phyloP scores from a whole-genome alignment of 2,329 filamentous ascomycete genomes.

The Chalara sp. region DNA sequence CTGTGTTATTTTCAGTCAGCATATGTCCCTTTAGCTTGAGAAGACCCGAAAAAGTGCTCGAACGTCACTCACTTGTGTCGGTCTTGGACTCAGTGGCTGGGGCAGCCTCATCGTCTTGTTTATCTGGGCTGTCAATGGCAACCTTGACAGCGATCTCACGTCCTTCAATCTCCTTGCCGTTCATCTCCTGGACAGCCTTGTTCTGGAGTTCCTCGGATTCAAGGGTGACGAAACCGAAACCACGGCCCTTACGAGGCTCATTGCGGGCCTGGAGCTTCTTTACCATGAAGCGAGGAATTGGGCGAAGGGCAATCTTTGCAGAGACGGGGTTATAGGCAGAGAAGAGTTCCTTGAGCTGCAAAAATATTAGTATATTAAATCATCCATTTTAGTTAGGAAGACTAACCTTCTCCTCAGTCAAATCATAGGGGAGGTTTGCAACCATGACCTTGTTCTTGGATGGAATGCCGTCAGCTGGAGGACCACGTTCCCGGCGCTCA shows the following conservation, averaged over 20 bases:
- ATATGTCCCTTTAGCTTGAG: too few species aligned
- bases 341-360: conserved; percentile 95
- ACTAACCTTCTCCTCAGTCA: conserved; percentile 91
- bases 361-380: neutral
- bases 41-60: too few species aligned
- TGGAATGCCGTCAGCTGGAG: conserved; percentile 92
- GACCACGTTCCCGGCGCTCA: conserved; percentile 76
- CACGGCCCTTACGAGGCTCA: conserved; percentile 97
- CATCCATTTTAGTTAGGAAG: conserved; percentile 2
- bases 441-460: conserved; percentile 99
- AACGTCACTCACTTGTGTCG: neutral
- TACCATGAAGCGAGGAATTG: conserved; percentile 99
- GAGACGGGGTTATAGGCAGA: conserved; percentile 84
- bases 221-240: conserved; percentile 96
- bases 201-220: conserved; percentile 92
- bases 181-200: conserved; percentile 97
- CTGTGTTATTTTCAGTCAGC: neutral
- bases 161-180: conserved; percentile 97
- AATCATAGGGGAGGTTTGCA: conserved; percentile 96
- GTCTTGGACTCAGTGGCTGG: conserved; percentile 30
- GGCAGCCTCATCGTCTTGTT: conserved; percentile 81
- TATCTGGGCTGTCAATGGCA: conserved; percentile 97
- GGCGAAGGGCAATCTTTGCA: conserved; percentile 97
- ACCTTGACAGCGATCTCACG: conserved; percentile 99
- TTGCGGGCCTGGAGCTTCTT: conserved; percentile 99